Conservation (phyloP, 352 stramenopile genomes). For the Aphanomyces invadans region DNA sequence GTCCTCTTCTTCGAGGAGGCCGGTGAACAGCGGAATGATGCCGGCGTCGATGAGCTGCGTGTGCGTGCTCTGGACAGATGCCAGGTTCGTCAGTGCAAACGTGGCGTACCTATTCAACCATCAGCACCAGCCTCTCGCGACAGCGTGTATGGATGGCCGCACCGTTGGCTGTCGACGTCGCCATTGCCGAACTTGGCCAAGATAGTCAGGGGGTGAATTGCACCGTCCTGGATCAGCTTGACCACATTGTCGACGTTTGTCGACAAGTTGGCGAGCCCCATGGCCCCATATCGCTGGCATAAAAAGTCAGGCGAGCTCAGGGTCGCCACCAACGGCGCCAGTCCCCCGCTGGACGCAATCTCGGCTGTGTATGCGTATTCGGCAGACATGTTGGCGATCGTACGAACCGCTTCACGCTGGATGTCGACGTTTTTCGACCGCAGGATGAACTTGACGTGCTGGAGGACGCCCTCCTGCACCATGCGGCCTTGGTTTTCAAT, state of each 20-base stretch:
- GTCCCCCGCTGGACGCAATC: constrained; percentile 85
- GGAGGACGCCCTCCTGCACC: constrained; percentile 91
- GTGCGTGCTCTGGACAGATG: constrained; percentile 77
- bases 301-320: constrained; percentile 88
- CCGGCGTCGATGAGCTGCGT: constrained; percentile 67
- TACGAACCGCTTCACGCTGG: constrained; percentile 89
- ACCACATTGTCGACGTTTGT: constrained; percentile 86
- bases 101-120: constrained; percentile 69
- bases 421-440: constrained; percentile 88
- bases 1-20: constrained; percentile 72
- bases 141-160: background rate
- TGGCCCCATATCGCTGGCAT: constrained; percentile 90
- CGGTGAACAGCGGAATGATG: constrained; percentile 58
- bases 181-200: constrained; percentile 77
- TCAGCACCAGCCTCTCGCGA: background rate
- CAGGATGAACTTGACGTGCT: constrained; percentile 95
- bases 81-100: constrained; percentile 91
- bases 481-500: constrained; percentile 93
- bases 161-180: constrained; percentile 87
- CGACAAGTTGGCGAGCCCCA: constrained; percentile 94
- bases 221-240: constrained; percentile 87
- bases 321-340: constrained; percentile 83
- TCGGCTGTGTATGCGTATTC: constrained; percentile 90
- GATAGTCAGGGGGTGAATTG: constrained; percentile 80
- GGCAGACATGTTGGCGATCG: constrained; percentile 93